Conservation (phyloP, 169 alveolate genomes). For the Plasmodium falciparum region DNA sequence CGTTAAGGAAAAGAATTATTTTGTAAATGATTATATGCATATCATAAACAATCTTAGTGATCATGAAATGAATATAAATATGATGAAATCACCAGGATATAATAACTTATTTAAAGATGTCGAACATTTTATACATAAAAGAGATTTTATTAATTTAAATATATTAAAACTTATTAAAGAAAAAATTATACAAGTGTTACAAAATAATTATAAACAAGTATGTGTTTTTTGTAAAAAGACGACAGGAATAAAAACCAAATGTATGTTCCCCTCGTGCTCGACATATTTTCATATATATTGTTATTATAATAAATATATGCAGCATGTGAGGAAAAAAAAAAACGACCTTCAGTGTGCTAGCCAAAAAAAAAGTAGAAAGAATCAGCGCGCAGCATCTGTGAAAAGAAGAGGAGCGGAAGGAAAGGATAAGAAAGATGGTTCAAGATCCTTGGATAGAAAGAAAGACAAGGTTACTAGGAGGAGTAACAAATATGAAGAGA, state of each 20-base stretch:
- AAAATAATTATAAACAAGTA: slow-evolving; percentile 10
- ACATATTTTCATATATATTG: slow-evolving; percentile 55
- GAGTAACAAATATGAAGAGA: too few relatives aligned
- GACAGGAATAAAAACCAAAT: slow-evolving; percentile 37
- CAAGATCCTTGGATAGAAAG: background rate
- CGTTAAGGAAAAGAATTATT: slow-evolving; percentile 29
- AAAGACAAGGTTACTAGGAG: background rate
- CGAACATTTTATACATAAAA: slow-evolving; percentile 34
- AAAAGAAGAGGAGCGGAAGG: slow-evolving; percentile 1
- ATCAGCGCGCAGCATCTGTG: background rate
- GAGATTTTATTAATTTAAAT: slow-evolving; percentile 39
- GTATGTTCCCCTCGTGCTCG: slow-evolving; percentile 58
- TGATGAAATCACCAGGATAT: slow-evolving; percentile 7
- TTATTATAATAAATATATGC: slow-evolving; percentile 20
- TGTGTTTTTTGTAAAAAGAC: slow-evolving; percentile 25
- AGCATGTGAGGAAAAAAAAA: background rate
- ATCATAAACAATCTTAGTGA: slow-evolving; percentile 23
- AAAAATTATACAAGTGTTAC: slow-evolving; percentile 19
- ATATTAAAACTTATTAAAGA: slow-evolving; percentile 38
- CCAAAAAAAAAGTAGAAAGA: background rate
- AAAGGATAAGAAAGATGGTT: too few relatives aligned
- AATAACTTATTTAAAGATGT: slow-evolving; percentile 40
- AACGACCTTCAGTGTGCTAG: background rate
- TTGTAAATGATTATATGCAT: background rate
- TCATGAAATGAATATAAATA: slow-evolving; percentile 4